A percentile compares a stretch with the other conserved stretches of the same genome.
Conservation (phyloP, 169 alveolate genomes). For the Cryptosporidium felis region DNA sequence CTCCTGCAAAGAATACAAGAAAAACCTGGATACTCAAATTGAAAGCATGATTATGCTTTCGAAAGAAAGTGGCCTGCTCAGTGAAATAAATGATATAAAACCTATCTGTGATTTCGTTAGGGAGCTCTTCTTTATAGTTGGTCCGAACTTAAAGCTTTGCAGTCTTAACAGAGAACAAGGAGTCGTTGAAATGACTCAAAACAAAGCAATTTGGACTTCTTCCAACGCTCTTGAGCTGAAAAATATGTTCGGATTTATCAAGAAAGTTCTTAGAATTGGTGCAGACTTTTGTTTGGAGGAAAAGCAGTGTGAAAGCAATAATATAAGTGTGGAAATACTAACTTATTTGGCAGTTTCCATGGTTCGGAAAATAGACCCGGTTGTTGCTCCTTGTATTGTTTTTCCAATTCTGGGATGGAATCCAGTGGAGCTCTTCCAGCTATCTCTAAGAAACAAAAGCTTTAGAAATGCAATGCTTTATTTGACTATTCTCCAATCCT, state of each 20-base stretch:
- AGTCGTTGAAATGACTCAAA: neutral
- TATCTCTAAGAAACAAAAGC: neutral
- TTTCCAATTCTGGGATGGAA: conserved; percentile 13
- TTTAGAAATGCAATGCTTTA: conserved; percentile 20
- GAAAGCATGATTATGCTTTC: neutral
- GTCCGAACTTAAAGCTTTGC: neutral
- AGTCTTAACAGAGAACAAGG: neutral
- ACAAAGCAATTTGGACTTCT: neutral
- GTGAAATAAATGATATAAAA: neutral
- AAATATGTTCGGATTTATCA: neutral
- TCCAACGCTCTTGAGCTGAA: neutral
- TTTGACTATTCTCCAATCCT: conserved; percentile 27
- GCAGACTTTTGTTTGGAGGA: neutral
- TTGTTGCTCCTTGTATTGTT: conserved; percentile 47
- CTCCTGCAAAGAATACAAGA: conserved; percentile 36
- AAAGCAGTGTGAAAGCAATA: neutral
- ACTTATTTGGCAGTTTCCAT: conserved; percentile 11
- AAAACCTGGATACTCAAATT: neutral
- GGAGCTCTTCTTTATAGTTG: neutral
- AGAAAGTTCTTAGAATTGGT: neutral
- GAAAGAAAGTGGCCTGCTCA: neutral
- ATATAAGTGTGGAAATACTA: neutral
- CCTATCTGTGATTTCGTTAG: neutral
- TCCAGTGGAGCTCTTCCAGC: conserved; percentile 3
- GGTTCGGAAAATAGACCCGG: conserved; percentile 22